phyloP scores from a whole-genome alignment of 805 yeast species.

The Wickerhamomyces sydowiorum region DNA sequence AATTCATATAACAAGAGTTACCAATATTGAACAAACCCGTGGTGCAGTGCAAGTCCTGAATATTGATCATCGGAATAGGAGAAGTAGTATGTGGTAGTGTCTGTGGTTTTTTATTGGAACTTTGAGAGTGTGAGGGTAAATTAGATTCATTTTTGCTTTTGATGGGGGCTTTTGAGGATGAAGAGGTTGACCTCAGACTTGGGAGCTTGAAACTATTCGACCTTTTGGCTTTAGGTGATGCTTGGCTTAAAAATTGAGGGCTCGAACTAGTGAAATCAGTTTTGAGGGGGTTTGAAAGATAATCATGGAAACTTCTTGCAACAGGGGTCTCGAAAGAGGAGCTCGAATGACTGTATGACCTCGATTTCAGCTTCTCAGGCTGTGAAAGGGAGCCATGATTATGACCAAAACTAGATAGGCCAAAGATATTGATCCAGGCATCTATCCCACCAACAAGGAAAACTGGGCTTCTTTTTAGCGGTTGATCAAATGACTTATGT shows the following conservation, averaged over 20 bases:
- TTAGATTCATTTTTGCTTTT: conserved; percentile 1
- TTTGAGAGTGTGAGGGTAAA: not conserved
- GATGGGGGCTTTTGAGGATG: conserved; percentile 12
- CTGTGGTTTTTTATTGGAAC: not conserved
- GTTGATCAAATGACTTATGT: conserved; percentile 29
- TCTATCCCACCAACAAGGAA: conserved; percentile 52
- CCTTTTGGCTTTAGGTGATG: conserved; percentile 10
- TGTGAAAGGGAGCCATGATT: conserved; percentile 14
- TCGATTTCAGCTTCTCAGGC: conserved; percentile 2
- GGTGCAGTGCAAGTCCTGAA: conserved; percentile 32
- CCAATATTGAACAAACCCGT: conserved; percentile 81
- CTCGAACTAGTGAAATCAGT: conserved; percentile 8
- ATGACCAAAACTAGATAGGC: conserved; percentile 13
- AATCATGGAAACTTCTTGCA: conserved; percentile 14
- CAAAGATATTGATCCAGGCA: conserved; percentile 29
- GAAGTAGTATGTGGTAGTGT: conserved; percentile 6
- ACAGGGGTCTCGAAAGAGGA: conserved; percentile 6
- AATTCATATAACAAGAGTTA: conserved; percentile 91
- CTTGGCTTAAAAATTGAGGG: conserved; percentile 7
- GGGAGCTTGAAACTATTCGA: conserved; percentile 15
- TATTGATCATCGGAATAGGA: conserved; percentile 5
- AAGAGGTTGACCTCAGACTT: conserved; percentile 9
- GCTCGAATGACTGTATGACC: conserved; percentile 6
- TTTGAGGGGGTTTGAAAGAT: conserved; percentile 13
- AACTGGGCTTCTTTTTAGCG: conserved; percentile 35